These are phyloP conservation scores for Dendrocalamus latiflorus DNA, from an alignment of 202 grass and related monocot genomes.

Conservation along the genomic window DNA sequence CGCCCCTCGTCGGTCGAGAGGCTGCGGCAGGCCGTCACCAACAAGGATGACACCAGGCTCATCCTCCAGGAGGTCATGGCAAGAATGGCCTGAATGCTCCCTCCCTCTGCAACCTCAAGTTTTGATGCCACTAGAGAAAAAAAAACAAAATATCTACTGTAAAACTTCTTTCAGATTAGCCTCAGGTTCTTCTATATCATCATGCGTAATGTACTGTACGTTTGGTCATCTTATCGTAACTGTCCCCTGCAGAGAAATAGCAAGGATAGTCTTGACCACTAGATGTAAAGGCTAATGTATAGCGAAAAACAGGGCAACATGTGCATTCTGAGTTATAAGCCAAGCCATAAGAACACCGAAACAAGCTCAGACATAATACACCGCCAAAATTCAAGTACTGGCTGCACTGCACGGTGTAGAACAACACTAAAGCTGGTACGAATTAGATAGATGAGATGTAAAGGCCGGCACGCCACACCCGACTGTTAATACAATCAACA, in stretches of 20 bases:
- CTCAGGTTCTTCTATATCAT: not conserved
- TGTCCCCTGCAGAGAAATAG: not conserved
- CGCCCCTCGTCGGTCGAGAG: constrained; percentile 37
- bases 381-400: not conserved
- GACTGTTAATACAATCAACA: not conserved
- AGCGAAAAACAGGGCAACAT: no score
- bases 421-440: not conserved
- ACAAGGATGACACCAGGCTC: constrained; percentile 38
- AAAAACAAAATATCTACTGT: not conserved
- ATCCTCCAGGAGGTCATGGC: constrained; percentile 67
- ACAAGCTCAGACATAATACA: not conserved
- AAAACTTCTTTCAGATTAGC: not conserved
- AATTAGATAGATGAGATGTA: constrained; percentile 5
- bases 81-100: constrained; percentile 28
- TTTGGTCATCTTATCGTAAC: not conserved
- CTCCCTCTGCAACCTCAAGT: not conserved
- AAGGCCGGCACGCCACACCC: not conserved
- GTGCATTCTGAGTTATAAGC: no score
- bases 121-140: not conserved
- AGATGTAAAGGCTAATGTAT: no score
- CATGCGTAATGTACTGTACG: not conserved
- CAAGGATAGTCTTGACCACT: not conserved
- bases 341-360: not conserved
- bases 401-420: not conserved
- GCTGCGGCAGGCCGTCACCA: constrained; percentile 39